These are phyloP conservation scores for Piloderma croceum DNA, from an alignment of 768 basidiomycete genomes.

Conservation along the genomic window DNA sequence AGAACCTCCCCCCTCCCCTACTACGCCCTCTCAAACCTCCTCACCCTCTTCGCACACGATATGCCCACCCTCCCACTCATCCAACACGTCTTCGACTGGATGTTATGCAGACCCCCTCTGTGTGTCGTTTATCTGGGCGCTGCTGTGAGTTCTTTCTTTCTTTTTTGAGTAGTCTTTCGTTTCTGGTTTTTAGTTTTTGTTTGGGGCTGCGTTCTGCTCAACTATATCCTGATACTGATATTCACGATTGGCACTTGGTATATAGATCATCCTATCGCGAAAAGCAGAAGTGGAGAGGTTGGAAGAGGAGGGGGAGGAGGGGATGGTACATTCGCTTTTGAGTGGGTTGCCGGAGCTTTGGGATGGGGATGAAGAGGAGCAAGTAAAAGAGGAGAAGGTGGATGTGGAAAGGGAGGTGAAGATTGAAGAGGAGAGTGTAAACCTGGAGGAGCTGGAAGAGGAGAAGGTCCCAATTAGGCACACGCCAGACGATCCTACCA, in stretches of 20 bases:
- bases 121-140: slow-evolving; percentile 76
- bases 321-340: slow-evolving; percentile 75
- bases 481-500: not conserved
- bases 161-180: not conserved
- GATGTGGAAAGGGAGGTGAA: not conserved
- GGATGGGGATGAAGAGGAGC: slow-evolving; percentile 31
- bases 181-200: not conserved
- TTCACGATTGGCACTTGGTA: not conserved
- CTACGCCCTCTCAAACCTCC: slow-evolving; percentile 82
- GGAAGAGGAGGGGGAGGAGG: slow-evolving; percentile 67
- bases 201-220: not conserved
- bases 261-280: slow-evolving; percentile 66
- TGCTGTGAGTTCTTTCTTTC: slow-evolving; percentile 55
- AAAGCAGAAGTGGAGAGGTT: slow-evolving; percentile 61
- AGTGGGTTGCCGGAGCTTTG: slow-evolving; percentile 56
- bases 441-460: slow-evolving; percentile 3
- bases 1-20: slow-evolving; percentile 80
- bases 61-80: slow-evolving; percentile 84
- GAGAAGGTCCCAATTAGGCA: not conserved
- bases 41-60: slow-evolving; percentile 91
- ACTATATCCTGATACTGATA: not conserved
- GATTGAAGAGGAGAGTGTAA: not conserved
- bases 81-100: slow-evolving; percentile 88
- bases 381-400: not conserved
- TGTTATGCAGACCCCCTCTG: slow-evolving; percentile 79